Evolutionary conservation across 305 asterid species (phyloP).

Genomic region (Lippia alba): DNA sequence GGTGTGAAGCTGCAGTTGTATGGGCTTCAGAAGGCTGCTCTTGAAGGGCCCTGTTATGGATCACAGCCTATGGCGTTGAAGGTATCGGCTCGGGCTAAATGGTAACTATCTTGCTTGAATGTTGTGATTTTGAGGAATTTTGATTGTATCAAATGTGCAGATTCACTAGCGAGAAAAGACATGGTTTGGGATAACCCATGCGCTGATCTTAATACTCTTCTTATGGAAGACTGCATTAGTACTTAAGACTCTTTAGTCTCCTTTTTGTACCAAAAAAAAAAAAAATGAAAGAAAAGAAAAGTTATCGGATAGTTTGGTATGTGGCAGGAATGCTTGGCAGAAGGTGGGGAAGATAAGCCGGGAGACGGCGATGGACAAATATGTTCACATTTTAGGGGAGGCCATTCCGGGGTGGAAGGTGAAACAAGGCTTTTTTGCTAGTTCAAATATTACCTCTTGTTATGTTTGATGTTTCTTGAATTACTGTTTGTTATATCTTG

Average conservation of each 20-base stretch:
- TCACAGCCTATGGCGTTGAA: slow-evolving; percentile 64
- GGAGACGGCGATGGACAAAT: slow-evolving; percentile 72
- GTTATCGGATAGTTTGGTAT: too few species aligned
- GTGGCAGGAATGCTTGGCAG: slow-evolving; percentile 69
- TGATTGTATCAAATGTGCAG: too few species aligned
- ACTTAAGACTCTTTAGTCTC: too few species aligned
- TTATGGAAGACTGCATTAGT: too few species aligned
- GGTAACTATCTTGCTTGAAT: slow-evolving; percentile 41
- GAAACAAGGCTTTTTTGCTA: background rate
- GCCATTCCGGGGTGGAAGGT: slow-evolving; percentile 60
- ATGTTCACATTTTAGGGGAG: slow-evolving; percentile 47
- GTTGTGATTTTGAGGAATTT: too few species aligned
- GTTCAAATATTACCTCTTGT: background rate
- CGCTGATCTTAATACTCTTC: too few species aligned
- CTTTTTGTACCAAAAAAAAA: too few species aligned
- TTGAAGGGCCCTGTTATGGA: slow-evolving; percentile 57
- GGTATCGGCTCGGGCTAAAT: slow-evolving; percentile 61
- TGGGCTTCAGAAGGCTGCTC: slow-evolving; percentile 65
- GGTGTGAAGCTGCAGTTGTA: slow-evolving; percentile 48
- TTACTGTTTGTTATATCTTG: too few species aligned
- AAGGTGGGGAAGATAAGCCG: slow-evolving; percentile 59
- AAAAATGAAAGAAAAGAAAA: too few species aligned
- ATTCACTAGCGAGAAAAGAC: too few species aligned
- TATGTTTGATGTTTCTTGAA: too few species aligned
- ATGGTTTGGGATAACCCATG: too few species aligned